Conservation (phyloP, 2,329 filamentous ascomycete species). For the Cladosporium phlei region DNA sequence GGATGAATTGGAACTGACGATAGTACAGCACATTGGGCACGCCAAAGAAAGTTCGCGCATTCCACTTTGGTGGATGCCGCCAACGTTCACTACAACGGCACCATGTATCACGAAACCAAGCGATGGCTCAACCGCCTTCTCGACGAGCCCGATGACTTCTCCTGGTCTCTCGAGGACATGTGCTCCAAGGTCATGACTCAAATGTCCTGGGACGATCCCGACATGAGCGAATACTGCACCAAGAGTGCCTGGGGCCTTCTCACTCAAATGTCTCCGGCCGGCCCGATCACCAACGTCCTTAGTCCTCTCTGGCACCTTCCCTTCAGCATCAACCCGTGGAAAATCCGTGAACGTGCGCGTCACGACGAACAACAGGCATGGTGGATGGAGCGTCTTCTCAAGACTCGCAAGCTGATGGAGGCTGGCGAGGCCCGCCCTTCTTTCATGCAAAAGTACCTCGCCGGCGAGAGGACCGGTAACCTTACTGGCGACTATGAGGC, state of each 20-base stretch:
- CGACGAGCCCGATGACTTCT: slow-evolving; percentile 48
- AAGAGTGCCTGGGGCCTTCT: slow-evolving; percentile 53
- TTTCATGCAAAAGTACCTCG: slow-evolving; percentile 41
- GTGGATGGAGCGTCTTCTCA: slow-evolving; percentile 47
- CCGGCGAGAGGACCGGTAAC: slow-evolving; percentile 34
- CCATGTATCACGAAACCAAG: slow-evolving; percentile 52
- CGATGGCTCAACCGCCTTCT: slow-evolving; percentile 49
- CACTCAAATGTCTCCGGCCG: slow-evolving; percentile 55
- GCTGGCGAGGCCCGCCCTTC: slow-evolving; percentile 39
- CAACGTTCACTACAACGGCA: slow-evolving; percentile 42
- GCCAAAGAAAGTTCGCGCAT: slow-evolving; percentile 51
- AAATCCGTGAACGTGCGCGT: slow-evolving; percentile 48
- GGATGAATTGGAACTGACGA: neutral
- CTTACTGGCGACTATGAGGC: slow-evolving; percentile 34
- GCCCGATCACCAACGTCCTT: slow-evolving; percentile 54
- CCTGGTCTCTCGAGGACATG: slow-evolving; percentile 52
- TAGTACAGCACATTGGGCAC: slow-evolving; percentile 49
- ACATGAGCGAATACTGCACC: slow-evolving; percentile 45
- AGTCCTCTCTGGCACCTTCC: slow-evolving; percentile 53
- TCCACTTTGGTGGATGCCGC: slow-evolving; percentile 45
- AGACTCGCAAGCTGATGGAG: slow-evolving; percentile 37
- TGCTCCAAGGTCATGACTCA: slow-evolving; percentile 54
- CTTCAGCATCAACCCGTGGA: slow-evolving; percentile 50
- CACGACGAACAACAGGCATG: slow-evolving; percentile 51
- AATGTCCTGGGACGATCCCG: slow-evolving; percentile 51